Base-by-base conservation (phyloP, 1,284 basidiomycete species). In the Ceraceosorus guamensis region DNA sequence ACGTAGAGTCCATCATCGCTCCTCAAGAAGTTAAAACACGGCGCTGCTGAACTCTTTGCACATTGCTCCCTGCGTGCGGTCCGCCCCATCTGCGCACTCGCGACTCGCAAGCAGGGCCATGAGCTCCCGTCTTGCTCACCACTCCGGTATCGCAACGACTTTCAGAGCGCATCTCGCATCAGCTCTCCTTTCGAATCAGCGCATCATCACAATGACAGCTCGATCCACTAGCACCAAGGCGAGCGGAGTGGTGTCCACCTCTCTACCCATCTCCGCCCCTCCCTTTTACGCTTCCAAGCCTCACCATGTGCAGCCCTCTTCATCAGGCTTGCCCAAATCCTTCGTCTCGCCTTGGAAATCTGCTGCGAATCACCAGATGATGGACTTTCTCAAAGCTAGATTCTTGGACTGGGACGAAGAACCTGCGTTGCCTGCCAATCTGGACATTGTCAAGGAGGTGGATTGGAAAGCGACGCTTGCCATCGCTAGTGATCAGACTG, bases 371-470 rank as follows among this genome's bases (percentile, higher is more conserved):
- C 57, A 65, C 16, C 53, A 53, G n/a, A 18, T 66, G n/a, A 44
- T 69, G 2, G 44, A 47, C 18, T 69, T 69, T 50, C 37, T 69
- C 13, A 57, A 60, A 1, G 60, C 63, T 2, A 50, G 67, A 10
- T 53, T 69, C 0, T 66, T 68, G 30, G 67, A 69, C 13, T 69
- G 67, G 67, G 62, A 68, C 49, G 66, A 68, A 31, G 46, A 45
- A 10, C 61, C 65, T 1, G 56, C 62, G 14, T 60, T 61, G 5
- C 61, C 62, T 35, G 14, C 44, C 3, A 8, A 44, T 7, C 16
- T 53, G 10, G 41, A 39, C 30, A 33, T 31, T 6, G 39, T 53
- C 33, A 10, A 13, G 33, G 18, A 39, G 18, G 44, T 31, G 30
- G 34, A 24, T 48, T 46, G 41, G 52, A 46, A 3, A 18, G n/a